These are phyloP conservation scores for Bullera alba DNA, from an alignment of 768 basidiomycete genomes.

Conservation along the genomic window DNA sequence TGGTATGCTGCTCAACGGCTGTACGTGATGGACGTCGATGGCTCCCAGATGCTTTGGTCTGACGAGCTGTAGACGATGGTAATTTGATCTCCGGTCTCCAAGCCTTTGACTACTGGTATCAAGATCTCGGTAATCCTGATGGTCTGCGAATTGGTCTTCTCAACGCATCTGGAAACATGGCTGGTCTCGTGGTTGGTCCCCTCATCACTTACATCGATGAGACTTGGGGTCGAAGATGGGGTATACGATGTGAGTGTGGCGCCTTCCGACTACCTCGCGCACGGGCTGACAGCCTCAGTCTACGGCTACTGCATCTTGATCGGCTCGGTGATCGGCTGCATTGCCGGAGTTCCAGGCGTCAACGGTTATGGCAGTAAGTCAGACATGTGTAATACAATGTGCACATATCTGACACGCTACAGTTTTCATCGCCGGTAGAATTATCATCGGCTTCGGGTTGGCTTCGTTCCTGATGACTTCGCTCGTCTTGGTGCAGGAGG, in stretches of 20 bases:
- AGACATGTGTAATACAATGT: not conserved
- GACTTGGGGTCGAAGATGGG: conserved; percentile 45
- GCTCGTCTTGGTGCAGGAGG: conserved; percentile 46
- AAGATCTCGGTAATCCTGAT: conserved; percentile 42
- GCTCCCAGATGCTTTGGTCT: not conserved
- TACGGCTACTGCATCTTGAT: conserved; percentile 43
- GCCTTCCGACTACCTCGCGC: not conserved
- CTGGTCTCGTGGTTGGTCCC: conserved; percentile 45
- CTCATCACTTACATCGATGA: conserved; percentile 46
- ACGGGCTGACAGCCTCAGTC: conserved; percentile 19
- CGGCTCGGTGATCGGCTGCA: conserved; percentile 45
- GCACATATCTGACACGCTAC: not conserved
- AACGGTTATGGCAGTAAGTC: conserved; percentile 45
- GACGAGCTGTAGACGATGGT: conserved; percentile 37
- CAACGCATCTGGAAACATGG: conserved; percentile 42
- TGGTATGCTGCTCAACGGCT: conserved; percentile 47
- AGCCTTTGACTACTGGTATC: conserved; percentile 45
- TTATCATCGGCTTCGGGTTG: conserved; percentile 45
- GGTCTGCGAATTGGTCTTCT: conserved; percentile 41
- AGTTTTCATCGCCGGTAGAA: conserved; percentile 42
- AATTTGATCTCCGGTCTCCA: conserved; percentile 44
- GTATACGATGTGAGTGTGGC: conserved; percentile 42
- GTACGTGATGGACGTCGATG: conserved; percentile 15
- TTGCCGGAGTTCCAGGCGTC: conserved; percentile 42
- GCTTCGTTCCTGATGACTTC: conserved; percentile 46